phyloP scores from a whole-genome alignment of 441 rosid species.

The Hura crepitans region DNA sequence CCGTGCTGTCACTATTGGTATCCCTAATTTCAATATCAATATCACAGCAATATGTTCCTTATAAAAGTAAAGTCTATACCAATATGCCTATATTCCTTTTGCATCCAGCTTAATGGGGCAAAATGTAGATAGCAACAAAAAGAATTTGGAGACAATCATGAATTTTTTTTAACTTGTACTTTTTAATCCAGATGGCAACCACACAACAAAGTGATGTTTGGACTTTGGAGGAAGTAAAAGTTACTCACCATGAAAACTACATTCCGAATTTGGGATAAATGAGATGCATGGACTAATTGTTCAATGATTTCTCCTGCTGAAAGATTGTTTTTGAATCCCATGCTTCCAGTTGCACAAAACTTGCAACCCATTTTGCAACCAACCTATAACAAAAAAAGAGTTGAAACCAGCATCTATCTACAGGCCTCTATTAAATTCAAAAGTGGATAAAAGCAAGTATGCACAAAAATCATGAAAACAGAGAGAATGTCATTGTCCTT shows the following conservation, averaged over 20 bases:
- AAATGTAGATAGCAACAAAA: not conserved
- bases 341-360: slow-evolving; percentile 95
- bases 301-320: slow-evolving; percentile 91
- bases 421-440: too few species aligned
- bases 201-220: not conserved
- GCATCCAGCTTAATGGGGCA: not conserved
- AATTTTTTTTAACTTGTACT: not conserved
- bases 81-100: not conserved
- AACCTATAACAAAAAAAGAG: slow-evolving; percentile 44
- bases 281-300: slow-evolving; percentile 88
- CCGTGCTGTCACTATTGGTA: not conserved
- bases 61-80: not conserved
- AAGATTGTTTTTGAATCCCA: slow-evolving; percentile 85
- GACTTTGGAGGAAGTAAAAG: slow-evolving; percentile 1
- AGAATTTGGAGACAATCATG: not conserved
- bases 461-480: not conserved
- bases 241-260: slow-evolving; percentile 79
- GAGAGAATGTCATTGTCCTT: not conserved
- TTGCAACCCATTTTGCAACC: slow-evolving; percentile 99
- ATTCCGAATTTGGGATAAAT: slow-evolving; percentile 66
- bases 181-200: not conserved
- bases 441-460: not conserved
- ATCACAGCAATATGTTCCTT: not conserved
- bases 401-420: slow-evolving; percentile 3
- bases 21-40: not conserved